Conservation (phyloP, 2,329 filamentous ascomycete genomes). For the Aspergillus tubingensis region DNA sequence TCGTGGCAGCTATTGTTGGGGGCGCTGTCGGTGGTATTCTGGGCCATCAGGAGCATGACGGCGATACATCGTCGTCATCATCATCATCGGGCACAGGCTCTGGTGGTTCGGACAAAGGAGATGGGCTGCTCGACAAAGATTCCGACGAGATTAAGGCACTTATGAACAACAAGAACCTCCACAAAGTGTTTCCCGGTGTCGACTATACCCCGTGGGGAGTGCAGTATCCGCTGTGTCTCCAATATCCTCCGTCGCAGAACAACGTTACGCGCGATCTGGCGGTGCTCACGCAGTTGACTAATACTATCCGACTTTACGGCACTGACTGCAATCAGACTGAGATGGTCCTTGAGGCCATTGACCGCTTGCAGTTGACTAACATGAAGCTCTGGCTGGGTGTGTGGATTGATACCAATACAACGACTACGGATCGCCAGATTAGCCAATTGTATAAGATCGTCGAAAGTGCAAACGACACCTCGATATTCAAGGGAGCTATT, state of each 20-base stretch:
- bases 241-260: conserved; percentile 81
- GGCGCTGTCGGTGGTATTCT: conserved; percentile 74
- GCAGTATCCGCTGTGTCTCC: conserved; percentile 82
- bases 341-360: conserved; percentile 83
- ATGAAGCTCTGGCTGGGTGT: conserved; percentile 95
- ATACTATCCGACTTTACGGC: conserved; percentile 84
- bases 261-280: conserved; percentile 91
- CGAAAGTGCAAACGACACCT: conserved; percentile 51
- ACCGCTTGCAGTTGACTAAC: conserved; percentile 67
- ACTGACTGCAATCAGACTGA: conserved; percentile 98
- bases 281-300: conserved; percentile 85
- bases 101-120: conserved; percentile 61
- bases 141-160: conserved; percentile 78
- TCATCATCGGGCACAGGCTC: conserved; percentile 49
- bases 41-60: conserved; percentile 52
- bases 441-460: conserved; percentile 82
- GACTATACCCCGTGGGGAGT: conserved; percentile 92
- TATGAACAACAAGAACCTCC: conserved; percentile 76
- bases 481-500: conserved; percentile 62
- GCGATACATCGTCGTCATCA: conserved; percentile 17
- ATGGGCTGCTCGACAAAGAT: conserved; percentile 68
- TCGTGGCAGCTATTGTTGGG: conserved; percentile 70
- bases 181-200: conserved; percentile 93
- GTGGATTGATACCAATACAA: conserved; percentile 82
- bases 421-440: conserved; percentile 81